Base-by-base conservation (phyloP, 768 basidiomycete species). In the Mycena amicta region DNA sequence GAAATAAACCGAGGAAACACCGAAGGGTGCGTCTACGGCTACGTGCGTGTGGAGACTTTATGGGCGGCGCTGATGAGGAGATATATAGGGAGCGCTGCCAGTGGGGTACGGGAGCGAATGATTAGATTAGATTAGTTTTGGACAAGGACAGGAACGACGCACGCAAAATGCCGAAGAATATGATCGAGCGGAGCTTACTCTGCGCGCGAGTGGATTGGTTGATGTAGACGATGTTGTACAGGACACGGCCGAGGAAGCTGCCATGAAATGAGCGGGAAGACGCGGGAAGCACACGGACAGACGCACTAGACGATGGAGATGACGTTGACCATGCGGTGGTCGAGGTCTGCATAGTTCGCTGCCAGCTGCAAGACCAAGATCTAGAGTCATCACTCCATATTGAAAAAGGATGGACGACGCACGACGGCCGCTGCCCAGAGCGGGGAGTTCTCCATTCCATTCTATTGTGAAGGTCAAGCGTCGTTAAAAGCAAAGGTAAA, bases 401-500 rank as follows among this genome's bases (percentile, higher is more conserved):
- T n/a, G n/a, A n/a, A n/a, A n/a, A n/a, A n/a, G n/a, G n/a, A n/a
- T n/a, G 33, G 23, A 31, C n/a, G 26, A 49, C 62, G 20, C 11
- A 63, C 62, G 47, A 63, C 56, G 37, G 62, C 58, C 28, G 58
- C 59, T 41, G 56, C 53, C 62, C 62, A 63, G 4, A 63, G 56
- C 45, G 62, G 62, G 52, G 60, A 43, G 27, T 56, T 60, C 59
- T 63, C 62, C 50, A 56, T 52, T 18, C 62, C 62, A 39, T 63
- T 63, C 62, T 63, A 31, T n/a, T 27, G 20, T 33, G 1, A 27
- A 18, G 39, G n/a, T 22, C 22, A 39, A 45, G 2, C 22, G 16
- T 29, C 4, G 18, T 11, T 30, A 5, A 25, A 15, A 50, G 18
- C 2, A 28, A 26, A 41, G 26, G 28, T 23, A 45, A 23, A 23